phyloP scores from a whole-genome alignment of 345 rosid genomes.

The Eucalyptus paniculata region DNA sequence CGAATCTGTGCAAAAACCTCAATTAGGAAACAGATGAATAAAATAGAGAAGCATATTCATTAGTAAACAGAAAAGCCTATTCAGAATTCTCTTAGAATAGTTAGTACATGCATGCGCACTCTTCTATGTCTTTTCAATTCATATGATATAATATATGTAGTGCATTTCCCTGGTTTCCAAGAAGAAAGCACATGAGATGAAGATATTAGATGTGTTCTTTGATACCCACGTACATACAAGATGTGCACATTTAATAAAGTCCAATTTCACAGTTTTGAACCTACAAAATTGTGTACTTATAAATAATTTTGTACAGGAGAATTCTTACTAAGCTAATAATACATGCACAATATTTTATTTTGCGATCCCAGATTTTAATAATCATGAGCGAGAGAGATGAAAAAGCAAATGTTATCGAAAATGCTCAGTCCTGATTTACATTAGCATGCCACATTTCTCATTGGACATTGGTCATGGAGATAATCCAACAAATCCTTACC shows the following conservation, averaged over 20 bases:
- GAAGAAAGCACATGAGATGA: neutral
- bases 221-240: neutral
- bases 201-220: neutral
- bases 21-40: neutral
- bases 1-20: conserved; percentile 24
- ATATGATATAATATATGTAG: neutral
- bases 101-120: neutral
- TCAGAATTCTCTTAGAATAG: neutral
- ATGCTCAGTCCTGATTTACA: neutral
- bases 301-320: neutral
- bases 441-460: neutral
- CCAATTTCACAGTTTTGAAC: neutral
- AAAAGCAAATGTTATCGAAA: neutral
- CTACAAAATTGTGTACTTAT: neutral
- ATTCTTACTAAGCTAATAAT: neutral
- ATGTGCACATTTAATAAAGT: neutral
- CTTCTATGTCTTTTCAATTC: neutral
- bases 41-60: neutral
- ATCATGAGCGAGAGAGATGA: neutral
- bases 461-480: neutral
- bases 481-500: conserved; percentile 9
- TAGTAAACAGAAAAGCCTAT: neutral
- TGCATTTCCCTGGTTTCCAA: neutral
- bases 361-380: fast-evolving
- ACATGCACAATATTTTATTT: neutral